A percentile compares a stretch with the other conserved stretches of the same genome.
phyloP scores from a whole-genome alignment of 2,329 filamentous ascomycete genomes.

The Cordyceps pruinosa region DNA sequence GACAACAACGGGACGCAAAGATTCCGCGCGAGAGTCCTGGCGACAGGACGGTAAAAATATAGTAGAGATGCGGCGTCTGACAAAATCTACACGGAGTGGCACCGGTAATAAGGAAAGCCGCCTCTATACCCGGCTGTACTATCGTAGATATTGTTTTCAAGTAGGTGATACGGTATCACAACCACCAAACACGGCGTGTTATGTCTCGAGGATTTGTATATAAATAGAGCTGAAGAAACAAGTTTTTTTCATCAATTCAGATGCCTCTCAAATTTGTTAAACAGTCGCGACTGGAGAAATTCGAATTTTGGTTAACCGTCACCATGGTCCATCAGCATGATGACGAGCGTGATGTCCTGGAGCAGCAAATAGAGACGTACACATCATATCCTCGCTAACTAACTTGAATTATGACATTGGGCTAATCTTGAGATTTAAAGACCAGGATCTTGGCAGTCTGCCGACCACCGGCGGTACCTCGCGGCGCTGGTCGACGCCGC shows the following conservation, averaged over 20 bases:
- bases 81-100: too few relatives aligned
- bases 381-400: neutral
- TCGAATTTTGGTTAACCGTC: neutral
- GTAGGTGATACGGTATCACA: too few relatives aligned
- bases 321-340: conserved; percentile 45
- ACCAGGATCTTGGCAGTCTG: conserved; percentile 55
- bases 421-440: conserved; percentile 18
- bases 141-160: too few relatives aligned
- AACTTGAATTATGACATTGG: neutral
- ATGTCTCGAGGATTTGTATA: too few relatives aligned
- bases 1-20: too few relatives aligned
- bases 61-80: too few relatives aligned
- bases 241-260: neutral
- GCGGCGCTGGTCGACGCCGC: conserved; percentile 47
- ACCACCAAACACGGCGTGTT: neutral
- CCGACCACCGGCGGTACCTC: conserved; percentile 60
- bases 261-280: neutral
- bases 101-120: too few relatives aligned
- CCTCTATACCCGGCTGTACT: too few relatives aligned
- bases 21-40: too few relatives aligned
- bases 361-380: conserved; percentile 40
- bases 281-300: too few relatives aligned
- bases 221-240: neutral
- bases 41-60: too few relatives aligned
- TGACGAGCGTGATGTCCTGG: conserved; percentile 44